A percentile compares a stretch with the other conserved stretches of the same genome.
Evolutionary conservation across 176 grass and related monocot genomes (phyloP).

Genomic region (Bonia amplexicaulis): DNA sequence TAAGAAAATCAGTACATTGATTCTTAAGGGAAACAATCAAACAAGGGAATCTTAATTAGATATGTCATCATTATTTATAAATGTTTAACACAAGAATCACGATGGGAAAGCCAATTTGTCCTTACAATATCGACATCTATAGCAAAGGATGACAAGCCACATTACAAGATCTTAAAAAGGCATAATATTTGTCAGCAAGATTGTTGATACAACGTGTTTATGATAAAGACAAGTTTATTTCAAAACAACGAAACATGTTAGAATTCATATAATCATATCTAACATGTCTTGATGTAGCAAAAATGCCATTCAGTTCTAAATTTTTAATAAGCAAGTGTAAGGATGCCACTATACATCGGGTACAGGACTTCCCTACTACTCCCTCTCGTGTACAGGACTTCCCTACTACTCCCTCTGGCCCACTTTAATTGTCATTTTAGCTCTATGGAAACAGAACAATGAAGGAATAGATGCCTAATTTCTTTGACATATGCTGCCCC

Average conservation of each 20-base stretch:
- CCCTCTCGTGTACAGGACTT: not conserved
- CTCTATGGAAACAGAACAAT: not conserved
- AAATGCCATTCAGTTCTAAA: not conserved
- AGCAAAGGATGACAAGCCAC: not conserved
- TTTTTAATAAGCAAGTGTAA: slow-evolving; percentile 10
- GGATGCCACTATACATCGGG: not conserved
- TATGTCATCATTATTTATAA: not conserved
- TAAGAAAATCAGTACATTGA: not conserved
- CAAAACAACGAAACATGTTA: not conserved
- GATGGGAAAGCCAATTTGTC: not conserved
- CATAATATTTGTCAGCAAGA: not conserved
- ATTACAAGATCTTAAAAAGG: not conserved
- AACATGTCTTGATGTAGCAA: not conserved
- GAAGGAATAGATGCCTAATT: not conserved
- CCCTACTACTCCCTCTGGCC: not conserved
- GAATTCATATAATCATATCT: not conserved
- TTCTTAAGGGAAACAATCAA: not conserved
- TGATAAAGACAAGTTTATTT: not conserved
- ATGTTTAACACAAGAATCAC: not conserved
- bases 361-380: not conserved
- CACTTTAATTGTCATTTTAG: not conserved
- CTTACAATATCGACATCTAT: not conserved
- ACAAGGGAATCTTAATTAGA: not conserved
- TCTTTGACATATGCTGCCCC: not conserved
- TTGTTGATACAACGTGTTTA: not conserved